These are phyloP conservation scores for Penicillium sp. DNA, from an alignment of 2,329 filamentous ascomycete genomes.

Conservation along the genomic window DNA sequence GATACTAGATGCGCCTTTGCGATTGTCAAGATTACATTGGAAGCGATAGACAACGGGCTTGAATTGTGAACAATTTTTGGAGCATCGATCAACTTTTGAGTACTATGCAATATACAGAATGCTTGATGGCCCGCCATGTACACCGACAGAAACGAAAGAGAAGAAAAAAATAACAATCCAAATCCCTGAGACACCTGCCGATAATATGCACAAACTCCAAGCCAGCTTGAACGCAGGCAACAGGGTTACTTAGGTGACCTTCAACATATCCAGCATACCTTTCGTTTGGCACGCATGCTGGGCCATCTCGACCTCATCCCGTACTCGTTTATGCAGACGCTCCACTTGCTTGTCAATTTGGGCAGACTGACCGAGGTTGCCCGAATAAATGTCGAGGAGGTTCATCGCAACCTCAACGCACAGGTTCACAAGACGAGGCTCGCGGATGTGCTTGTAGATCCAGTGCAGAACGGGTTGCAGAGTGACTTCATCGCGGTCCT, in stretches of 20 bases:
- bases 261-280: slow-evolving; percentile 81
- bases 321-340: slow-evolving; percentile 63
- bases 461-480: slow-evolving; percentile 79
- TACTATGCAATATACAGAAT: slow-evolving; percentile 24
- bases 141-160: slow-evolving; percentile 15
- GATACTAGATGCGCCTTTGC: too few species aligned
- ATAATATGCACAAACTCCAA: slow-evolving; percentile 16
- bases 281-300: slow-evolving; percentile 74
- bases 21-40: too few species aligned
- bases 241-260: slow-evolving; percentile 17
- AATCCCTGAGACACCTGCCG: slow-evolving; percentile 11
- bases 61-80: neutral
- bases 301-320: slow-evolving; percentile 71
- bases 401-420: slow-evolving; percentile 78
- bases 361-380: slow-evolving; percentile 66
- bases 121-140: slow-evolving; percentile 22
- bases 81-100: slow-evolving; percentile 15
- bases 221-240: slow-evolving; percentile 8
- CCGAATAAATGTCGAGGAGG: slow-evolving; percentile 80
- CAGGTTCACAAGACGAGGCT: slow-evolving; percentile 73
- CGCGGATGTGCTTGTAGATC: slow-evolving; percentile 72
- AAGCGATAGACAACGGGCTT: too few species aligned
- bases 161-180: neutral
- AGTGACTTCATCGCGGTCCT: slow-evolving; percentile 70
- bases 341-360: slow-evolving; percentile 67